phyloP scores from a whole-genome alignment of 495 filamentous ascomycete genomes.

The Lichina pygmaea region DNA sequence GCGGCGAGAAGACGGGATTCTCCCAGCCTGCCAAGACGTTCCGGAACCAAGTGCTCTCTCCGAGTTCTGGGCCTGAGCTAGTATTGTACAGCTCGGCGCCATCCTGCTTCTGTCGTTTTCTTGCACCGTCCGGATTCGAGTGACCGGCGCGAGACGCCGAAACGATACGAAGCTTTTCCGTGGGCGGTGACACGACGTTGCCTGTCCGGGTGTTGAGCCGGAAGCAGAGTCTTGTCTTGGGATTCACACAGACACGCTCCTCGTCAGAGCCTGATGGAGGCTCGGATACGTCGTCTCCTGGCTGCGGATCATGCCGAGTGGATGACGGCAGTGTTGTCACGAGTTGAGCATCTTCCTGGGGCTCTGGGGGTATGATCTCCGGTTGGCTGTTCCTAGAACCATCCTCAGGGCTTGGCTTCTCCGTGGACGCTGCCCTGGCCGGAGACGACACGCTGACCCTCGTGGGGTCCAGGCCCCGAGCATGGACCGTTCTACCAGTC shows the following conservation, averaged over 20 bases:
- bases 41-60: background rate
- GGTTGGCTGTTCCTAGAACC: too few relatives aligned
- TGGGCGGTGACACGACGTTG: conserved; percentile 13
- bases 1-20: conserved; percentile 30
- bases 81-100: background rate
- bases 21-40: conserved; percentile 17
- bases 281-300: too few relatives aligned
- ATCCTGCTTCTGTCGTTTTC: too few relatives aligned
- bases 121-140: background rate
- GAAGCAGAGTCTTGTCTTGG: conserved; percentile 11
- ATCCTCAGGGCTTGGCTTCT: too few relatives aligned
- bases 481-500: too few relatives aligned
- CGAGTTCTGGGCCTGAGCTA: background rate
- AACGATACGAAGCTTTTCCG: background rate
- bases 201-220: conserved; percentile 36
- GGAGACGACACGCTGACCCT: too few relatives aligned
- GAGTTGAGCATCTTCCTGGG: too few relatives aligned
- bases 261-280: background rate
- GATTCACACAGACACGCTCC: background rate
- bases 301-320: too few relatives aligned
- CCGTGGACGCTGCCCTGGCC: too few relatives aligned
- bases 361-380: too few relatives aligned
- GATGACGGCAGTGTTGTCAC: too few relatives aligned
- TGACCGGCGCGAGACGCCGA: background rate
- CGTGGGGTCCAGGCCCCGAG: too few relatives aligned